Evolutionary conservation across 2,329 filamentous ascomycete species (phyloP).

Genomic region (Microcera coccophila): DNA sequence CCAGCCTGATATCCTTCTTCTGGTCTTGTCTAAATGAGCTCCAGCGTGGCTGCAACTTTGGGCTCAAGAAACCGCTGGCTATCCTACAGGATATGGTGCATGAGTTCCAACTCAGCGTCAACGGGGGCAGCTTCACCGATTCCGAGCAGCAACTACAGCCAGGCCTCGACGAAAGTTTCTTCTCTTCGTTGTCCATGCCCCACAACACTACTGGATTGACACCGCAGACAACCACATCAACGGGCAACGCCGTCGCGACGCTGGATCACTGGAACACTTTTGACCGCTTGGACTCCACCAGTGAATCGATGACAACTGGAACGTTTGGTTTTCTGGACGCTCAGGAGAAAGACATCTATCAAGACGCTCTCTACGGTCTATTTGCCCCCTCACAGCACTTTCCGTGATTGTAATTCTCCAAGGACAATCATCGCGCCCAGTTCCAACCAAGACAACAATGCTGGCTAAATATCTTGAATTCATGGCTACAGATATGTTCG

Average conservation of each 20-base stretch:
- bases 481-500: no score
- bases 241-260: constrained; percentile 17
- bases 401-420: no score
- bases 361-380: constrained; percentile 29
- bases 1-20: constrained; percentile 35
- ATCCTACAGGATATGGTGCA: constrained; percentile 33
- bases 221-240: constrained; percentile 10
- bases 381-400: constrained; percentile 30
- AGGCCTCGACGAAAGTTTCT: constrained; percentile 30
- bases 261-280: constrained; percentile 21
- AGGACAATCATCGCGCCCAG: no score
- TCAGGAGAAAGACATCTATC: constrained; percentile 30
- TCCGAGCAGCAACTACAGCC: constrained; percentile 19
- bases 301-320: no score
- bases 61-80: constrained; percentile 33
- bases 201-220: constrained; percentile 8
- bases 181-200: constrained; percentile 27
- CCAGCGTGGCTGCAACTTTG: constrained; percentile 34
- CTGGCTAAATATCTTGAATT: no score
- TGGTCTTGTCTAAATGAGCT: constrained; percentile 35
- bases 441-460: no score
- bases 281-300: constrained; percentile 21
- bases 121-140: constrained; percentile 23
- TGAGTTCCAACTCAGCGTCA: constrained; percentile 29
- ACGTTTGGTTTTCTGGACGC: constrained; percentile 28